These are phyloP conservation scores for Populus ilicifolia DNA, from an alignment of 345 rosid genomes.

Conservation along the genomic window DNA sequence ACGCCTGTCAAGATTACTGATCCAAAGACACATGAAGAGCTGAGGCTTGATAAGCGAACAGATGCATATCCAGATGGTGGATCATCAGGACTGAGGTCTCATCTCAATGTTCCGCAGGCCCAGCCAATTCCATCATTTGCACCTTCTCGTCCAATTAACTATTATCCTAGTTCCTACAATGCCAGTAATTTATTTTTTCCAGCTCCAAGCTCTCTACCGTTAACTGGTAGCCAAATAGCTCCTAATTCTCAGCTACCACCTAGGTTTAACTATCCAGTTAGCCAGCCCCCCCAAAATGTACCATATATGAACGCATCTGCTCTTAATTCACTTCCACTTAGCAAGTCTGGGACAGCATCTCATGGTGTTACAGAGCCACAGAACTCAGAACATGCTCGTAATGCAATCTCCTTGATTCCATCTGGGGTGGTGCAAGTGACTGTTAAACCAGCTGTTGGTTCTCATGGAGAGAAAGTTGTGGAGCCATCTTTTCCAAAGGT, in stretches of 20 bases:
- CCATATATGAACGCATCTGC: slow-evolving; percentile 45
- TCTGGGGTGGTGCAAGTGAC: slow-evolving; percentile 46
- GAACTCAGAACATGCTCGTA: slow-evolving; percentile 37
- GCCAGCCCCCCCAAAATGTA: slow-evolving; percentile 60
- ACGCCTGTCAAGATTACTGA: slow-evolving; percentile 79
- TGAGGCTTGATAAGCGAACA: slow-evolving; percentile 72
- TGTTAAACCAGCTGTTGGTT: slow-evolving; percentile 42
- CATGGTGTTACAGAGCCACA: slow-evolving; percentile 36
- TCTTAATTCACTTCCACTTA: slow-evolving; percentile 32
- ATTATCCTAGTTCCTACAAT: slow-evolving; percentile 44
- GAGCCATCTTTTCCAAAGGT: slow-evolving; percentile 27
- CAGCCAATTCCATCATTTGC: slow-evolving; percentile 59
- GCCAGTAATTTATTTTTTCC: slow-evolving; percentile 42
- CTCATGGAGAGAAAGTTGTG: slow-evolving; percentile 39
- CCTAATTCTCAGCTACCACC: slow-evolving; percentile 60
- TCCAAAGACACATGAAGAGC: slow-evolving; percentile 91
- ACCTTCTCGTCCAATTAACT: slow-evolving; percentile 45
- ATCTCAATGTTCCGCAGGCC: slow-evolving; percentile 58
- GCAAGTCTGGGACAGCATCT: slow-evolving; percentile 37
- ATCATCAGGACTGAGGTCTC: slow-evolving; percentile 51
- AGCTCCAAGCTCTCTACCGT: slow-evolving; percentile 46
- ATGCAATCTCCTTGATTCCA: slow-evolving; percentile 31
- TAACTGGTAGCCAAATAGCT: slow-evolving; percentile 52
- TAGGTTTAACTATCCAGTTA: slow-evolving; percentile 46
- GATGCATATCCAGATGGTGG: slow-evolving; percentile 57